These are phyloP conservation scores for Sporothrix variecibatus DNA, from an alignment of 2,329 filamentous ascomycete species.

Conservation along the genomic window DNA sequence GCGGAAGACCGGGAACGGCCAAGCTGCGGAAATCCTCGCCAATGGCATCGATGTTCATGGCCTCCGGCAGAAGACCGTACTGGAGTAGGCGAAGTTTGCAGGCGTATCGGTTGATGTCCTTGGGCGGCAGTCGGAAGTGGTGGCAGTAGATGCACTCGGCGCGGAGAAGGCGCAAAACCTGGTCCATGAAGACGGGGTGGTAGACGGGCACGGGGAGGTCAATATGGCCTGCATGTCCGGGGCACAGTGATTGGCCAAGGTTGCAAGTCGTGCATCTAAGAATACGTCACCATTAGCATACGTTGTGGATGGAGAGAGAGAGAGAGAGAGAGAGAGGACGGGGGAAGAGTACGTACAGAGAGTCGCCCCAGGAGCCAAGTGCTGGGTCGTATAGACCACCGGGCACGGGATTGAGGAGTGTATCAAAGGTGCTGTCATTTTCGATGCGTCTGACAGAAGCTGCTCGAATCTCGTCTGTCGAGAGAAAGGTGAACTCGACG, in stretches of 20 bases:
- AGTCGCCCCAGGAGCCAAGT: constrained; percentile 84
- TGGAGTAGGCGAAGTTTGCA: constrained; percentile 87
- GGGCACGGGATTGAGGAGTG: constrained; percentile 81
- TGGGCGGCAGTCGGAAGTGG: constrained; percentile 75
- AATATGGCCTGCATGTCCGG: constrained; percentile 93
- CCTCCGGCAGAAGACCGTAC: constrained; percentile 75
- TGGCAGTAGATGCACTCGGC: constrained; percentile 92
- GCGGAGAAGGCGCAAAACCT: constrained; percentile 79
- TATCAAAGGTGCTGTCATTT: constrained; percentile 93
- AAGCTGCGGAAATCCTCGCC: constrained; percentile 51
- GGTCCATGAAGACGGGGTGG: constrained; percentile 95
- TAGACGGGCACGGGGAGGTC: constrained; percentile 92
- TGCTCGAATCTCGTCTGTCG: constrained; percentile 76
- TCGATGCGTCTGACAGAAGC: constrained; percentile 94
- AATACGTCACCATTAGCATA: not conserved
- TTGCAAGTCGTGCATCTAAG: constrained; percentile 88
- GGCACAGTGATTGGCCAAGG: constrained; percentile 76
- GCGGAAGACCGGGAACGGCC: constrained; percentile 42
- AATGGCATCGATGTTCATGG: constrained; percentile 57
- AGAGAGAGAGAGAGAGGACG: not conserved
- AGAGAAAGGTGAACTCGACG: constrained; percentile 87
- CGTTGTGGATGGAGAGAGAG: not conserved
- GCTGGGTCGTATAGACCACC: constrained; percentile 92
- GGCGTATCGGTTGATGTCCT: constrained; percentile 73
- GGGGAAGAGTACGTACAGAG: constrained; percentile 61